These are phyloP conservation scores for Nepenthes gracilis DNA, from an alignment of 148 eudicot genomes.

Conservation along the genomic window DNA sequence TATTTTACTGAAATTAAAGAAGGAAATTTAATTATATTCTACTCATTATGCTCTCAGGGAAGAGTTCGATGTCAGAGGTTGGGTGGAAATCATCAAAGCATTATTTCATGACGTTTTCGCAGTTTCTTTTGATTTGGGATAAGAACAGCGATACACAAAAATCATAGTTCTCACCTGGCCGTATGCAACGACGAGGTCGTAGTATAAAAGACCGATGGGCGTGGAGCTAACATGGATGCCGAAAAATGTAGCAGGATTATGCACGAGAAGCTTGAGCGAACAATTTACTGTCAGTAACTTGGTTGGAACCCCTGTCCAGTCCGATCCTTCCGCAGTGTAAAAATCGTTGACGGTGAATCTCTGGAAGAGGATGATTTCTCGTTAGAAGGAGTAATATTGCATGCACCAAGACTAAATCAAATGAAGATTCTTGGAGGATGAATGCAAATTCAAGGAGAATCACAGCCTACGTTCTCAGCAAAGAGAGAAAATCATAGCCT, in stretches of 20 bases:
- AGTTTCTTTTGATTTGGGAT: not conserved
- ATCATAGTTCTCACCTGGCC: slow-evolving; percentile 35
- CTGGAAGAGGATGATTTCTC: slow-evolving; percentile 16
- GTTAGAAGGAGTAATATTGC: not conserved
- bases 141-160: not conserved
- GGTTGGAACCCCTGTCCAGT: slow-evolving; percentile 66
- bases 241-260: slow-evolving; percentile 64
- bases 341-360: slow-evolving; percentile 31
- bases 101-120: not conserved
- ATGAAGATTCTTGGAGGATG: not conserved
- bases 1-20: too few species aligned
- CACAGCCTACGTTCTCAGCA: not conserved
- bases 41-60: too few species aligned
- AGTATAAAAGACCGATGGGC: slow-evolving; percentile 33
- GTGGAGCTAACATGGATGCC: slow-evolving; percentile 57
- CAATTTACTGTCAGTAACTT: slow-evolving; percentile 42
- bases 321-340: slow-evolving; percentile 49
- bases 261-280: slow-evolving; percentile 31
- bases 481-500: too few species aligned
- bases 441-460: not conserved
- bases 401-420: not conserved
- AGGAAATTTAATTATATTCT: too few species aligned
- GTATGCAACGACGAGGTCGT: slow-evolving; percentile 41
- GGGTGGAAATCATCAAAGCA: not conserved
- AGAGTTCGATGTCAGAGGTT: too few species aligned